Evolutionary conservation across 169 alveolate genomes (phyloP), one percentile per base, ranked within the genome.

Genomic region (Perkinsus olseni): DNA sequence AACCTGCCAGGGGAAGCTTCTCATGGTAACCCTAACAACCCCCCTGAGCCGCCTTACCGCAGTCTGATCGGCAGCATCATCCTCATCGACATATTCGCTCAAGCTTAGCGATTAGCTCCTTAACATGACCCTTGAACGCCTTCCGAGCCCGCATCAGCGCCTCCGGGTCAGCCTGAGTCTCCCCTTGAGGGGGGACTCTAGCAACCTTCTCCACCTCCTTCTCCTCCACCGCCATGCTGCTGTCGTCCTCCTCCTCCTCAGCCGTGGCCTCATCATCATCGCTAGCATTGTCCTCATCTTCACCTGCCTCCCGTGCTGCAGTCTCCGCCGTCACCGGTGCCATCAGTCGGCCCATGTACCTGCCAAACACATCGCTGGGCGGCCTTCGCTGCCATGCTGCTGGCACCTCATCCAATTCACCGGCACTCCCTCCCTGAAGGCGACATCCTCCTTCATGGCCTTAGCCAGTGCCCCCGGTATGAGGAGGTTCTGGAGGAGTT

Each of bases 351-450:
- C 74, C 36, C 39, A 48, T 62, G 39, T 40, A 31, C 37, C 38
- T 39, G 28, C 74, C 48, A 13, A 37, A 91, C 38, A 91, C 82
- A 21, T 8, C 82, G 17, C 8, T 62, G 28, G 37, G 37, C 31
- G 34, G 31, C 82, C 82, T 24, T 62, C 21, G 11, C 21, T 11
- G 11, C 82, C 10, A 62, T 24, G 10, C 13, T 28, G 37, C 31
- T 21, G 17, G 31, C 17, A 62, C 82, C 82, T 62, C 34, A 24
- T 62, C 82, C 82, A 91, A 28, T 45, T 38, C 8, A 45, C 82
- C 40, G 93, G 93, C 93, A 91, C 74, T 40, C 93, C 93, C 38
- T 36, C 40, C 4, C 93, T 3, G 74, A 91, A 91, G 34, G 4
- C 39, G 0, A 40, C 38, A n/a, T 45, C 74, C 48, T 91, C 39